Evolutionary conservation across 2,329 filamentous ascomycete species (phyloP).

Genomic region (Penicillium freii): DNA sequence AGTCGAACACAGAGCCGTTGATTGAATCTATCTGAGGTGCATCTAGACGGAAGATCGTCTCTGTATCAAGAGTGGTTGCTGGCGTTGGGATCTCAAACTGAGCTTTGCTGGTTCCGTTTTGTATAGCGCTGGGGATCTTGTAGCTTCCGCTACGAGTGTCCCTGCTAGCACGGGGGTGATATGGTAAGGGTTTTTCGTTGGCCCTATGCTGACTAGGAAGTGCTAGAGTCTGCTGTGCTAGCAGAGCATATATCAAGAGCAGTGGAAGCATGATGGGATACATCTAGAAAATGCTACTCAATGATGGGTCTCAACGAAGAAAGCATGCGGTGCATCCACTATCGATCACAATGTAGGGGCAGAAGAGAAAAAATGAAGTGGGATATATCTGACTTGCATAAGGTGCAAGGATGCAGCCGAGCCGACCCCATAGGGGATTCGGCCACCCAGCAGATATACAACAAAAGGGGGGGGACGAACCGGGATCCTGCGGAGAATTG

Average conservation of each 20-base stretch:
- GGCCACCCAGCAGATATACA: neutral
- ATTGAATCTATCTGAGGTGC: conserved; percentile 27
- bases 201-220: neutral
- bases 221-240: neutral
- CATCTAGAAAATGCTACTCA: neutral
- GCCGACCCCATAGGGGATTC: neutral
- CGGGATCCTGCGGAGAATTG: neutral
- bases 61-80: neutral
- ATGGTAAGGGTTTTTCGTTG: neutral
- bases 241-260: neutral
- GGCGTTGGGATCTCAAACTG: conserved; percentile 14
- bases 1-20: conserved; percentile 36
- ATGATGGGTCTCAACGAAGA: neutral
- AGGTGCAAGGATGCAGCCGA: neutral
- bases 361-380: neutral
- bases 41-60: conserved; percentile 21
- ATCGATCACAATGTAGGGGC: neutral
- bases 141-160: neutral
- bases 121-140: conserved; percentile 8
- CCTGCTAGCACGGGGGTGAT: neutral
- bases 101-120: conserved; percentile 11
- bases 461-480: neutral
- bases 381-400: neutral
- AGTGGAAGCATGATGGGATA: neutral
- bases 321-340: neutral